Evolutionary conservation across 371 early-diverging fungal species (phyloP).

Genomic region (Mucor lusitanicus): DNA sequence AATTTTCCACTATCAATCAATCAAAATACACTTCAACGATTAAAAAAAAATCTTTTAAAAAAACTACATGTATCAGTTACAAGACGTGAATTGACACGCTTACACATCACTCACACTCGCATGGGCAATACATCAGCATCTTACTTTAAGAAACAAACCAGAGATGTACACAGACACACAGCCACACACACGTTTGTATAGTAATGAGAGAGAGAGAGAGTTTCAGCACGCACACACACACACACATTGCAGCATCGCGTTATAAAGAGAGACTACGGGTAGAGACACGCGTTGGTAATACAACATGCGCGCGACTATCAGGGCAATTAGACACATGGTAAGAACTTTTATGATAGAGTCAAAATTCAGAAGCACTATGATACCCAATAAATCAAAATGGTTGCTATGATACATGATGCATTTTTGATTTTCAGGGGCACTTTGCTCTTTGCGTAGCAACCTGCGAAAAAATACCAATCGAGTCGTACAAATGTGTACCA

Average conservation of each 20-base stretch:
- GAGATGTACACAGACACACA: not conserved
- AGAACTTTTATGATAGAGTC: too few relatives aligned
- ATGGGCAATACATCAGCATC: not conserved
- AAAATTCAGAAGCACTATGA: too few relatives aligned
- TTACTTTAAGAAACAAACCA: too few relatives aligned
- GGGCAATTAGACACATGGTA: not conserved
- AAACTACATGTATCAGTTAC: not conserved
- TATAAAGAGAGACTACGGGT: too few relatives aligned
- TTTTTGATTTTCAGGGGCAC: not conserved
- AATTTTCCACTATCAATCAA: conserved; percentile 1
- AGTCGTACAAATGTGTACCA: not conserved
- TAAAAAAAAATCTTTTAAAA: conserved; percentile 1
- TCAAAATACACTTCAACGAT: conserved; percentile 3
- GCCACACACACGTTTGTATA: not conserved
- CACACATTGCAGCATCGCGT: not conserved
- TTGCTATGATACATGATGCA: not conserved
- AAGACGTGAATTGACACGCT: not conserved
- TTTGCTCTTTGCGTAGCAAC: not conserved
- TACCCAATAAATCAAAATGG: too few relatives aligned
- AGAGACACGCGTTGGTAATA: not conserved
- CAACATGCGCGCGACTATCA: not conserved
- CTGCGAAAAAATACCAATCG: not conserved
- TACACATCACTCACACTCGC: not conserved
- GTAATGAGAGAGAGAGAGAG: too few relatives aligned
- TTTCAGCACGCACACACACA: not conserved